Evolutionary conservation across 495 filamentous ascomycete species (phyloP).

Genomic region (Neurospora africana): DNA sequence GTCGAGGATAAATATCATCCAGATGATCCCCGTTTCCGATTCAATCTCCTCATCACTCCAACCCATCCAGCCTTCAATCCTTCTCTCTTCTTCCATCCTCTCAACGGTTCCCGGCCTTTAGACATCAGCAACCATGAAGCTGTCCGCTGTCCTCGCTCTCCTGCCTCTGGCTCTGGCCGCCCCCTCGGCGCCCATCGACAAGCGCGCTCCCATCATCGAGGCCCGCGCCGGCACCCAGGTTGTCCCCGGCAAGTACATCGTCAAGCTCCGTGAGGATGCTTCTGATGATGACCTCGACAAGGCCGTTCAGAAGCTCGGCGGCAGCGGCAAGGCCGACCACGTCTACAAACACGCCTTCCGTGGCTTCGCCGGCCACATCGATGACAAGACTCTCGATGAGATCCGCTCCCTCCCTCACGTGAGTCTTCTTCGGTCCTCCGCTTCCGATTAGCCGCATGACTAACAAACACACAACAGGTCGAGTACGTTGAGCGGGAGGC

Average conservation of each 20-base stretch:
- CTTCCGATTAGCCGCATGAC: background rate
- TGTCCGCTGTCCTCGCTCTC: conserved; percentile 13
- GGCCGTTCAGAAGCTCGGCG: conserved; percentile 21
- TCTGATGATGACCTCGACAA: conserved; percentile 21
- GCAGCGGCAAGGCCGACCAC: conserved; percentile 26
- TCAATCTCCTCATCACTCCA: background rate
- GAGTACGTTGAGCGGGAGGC: conserved; percentile 44
- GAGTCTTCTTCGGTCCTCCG: conserved; percentile 1
- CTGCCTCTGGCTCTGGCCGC: conserved; percentile 13
- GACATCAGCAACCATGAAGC: background rate
- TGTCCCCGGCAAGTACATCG: conserved; percentile 44
- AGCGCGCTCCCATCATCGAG: conserved; percentile 7
- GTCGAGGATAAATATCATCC: background rate
- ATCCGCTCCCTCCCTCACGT: conserved; percentile 34
- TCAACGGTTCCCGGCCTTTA: background rate
- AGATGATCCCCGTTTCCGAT: background rate
- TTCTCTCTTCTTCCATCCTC: background rate
- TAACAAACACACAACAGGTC: conserved; percentile 24
- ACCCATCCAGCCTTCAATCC: background rate
- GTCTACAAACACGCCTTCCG: conserved; percentile 34
- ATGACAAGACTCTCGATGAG: conserved; percentile 25
- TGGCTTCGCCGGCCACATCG: conserved; percentile 33
- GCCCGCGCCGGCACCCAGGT: conserved; percentile 14
- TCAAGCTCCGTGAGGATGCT: conserved; percentile 41
- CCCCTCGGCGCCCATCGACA: conserved; percentile 10